Percentiles rank a stretch among this genome's conserved stretches.
These are phyloP conservation scores for Neurospora sp. DNA, from an alignment of 495 filamentous ascomycete genomes.

Conservation along the genomic window DNA sequence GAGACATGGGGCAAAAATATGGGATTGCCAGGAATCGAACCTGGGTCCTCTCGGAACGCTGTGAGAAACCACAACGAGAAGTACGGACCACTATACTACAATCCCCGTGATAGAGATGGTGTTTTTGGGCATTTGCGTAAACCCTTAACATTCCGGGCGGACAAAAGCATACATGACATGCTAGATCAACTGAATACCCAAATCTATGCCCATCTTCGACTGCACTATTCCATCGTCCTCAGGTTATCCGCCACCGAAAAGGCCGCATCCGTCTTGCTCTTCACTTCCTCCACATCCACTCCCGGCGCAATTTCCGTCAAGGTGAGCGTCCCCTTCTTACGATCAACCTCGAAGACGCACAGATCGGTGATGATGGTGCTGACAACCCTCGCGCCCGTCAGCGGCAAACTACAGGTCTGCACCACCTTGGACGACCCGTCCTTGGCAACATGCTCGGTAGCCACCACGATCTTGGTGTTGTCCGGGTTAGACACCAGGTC, in stretches of 20 bases:
- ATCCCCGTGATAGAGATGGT: background rate
- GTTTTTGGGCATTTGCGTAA: background rate
- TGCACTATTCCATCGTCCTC: conserved; percentile 32
- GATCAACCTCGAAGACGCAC: conserved; percentile 49
- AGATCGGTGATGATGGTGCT: conserved; percentile 50
- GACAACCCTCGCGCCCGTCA: conserved; percentile 44
- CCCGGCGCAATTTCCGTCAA: conserved; percentile 47
- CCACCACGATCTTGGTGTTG: conserved; percentile 50
- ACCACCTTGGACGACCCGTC: conserved; percentile 50
- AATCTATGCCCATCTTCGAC: background rate
- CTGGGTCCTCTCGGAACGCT: background rate
- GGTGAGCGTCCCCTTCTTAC: conserved; percentile 37
- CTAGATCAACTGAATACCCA: background rate
- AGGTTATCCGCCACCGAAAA: conserved; percentile 41
- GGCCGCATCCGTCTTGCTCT: conserved; percentile 42
- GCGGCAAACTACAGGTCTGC: conserved; percentile 43
- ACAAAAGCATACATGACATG: background rate
- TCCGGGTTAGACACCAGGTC: conserved; percentile 51
- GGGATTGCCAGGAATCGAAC: background rate
- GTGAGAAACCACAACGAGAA: background rate
- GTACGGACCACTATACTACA: background rate
- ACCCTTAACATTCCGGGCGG: background rate
- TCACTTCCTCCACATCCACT: conserved; percentile 43
- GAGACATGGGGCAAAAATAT: background rate
- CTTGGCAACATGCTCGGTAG: conserved; percentile 53